Conservation (phyloP, 129 eudicot genomes). For the Flaveria trinervia region DNA sequence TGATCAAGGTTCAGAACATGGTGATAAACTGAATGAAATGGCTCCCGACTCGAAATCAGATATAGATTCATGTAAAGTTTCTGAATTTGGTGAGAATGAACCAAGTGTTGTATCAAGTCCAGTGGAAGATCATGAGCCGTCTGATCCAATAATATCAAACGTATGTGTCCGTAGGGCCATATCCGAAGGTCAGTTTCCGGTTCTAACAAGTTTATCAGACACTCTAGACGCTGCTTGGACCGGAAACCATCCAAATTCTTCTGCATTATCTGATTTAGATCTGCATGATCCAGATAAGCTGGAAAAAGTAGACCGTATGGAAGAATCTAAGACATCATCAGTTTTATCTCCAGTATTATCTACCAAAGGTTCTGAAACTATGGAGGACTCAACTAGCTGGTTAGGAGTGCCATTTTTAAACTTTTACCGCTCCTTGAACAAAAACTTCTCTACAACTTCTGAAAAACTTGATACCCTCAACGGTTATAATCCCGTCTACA, state of each 20-base stretch:
- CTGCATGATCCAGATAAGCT: conserved; percentile 42
- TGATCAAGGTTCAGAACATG: conserved; percentile 27
- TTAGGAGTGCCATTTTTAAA: conserved; percentile 69
- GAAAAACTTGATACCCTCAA: conserved; percentile 62
- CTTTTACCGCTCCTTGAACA: conserved; percentile 72
- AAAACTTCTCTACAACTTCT: conserved; percentile 49
- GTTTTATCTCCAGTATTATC: conserved; percentile 51
- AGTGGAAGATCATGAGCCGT: conserved; percentile 26
- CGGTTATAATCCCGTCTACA: conserved; percentile 75
- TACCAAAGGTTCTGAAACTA: conserved; percentile 50
- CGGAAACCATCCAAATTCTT: conserved; percentile 54
- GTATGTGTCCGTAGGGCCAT: conserved; percentile 52
- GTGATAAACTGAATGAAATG: conserved; percentile 38
- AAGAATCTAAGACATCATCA: conserved; percentile 41
- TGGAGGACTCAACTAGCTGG: conserved; percentile 77
- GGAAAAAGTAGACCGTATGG: conserved; percentile 50
- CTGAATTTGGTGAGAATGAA: conserved; percentile 34
- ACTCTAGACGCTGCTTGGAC: conserved; percentile 98
- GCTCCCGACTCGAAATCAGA: conserved; percentile 26
- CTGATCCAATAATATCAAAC: conserved; percentile 40
- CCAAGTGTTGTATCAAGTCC: conserved; percentile 21
- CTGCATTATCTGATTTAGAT: conserved; percentile 35
- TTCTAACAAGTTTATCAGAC: conserved; percentile 61
- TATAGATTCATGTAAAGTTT: conserved; percentile 33
- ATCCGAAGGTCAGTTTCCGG: conserved; percentile 67